phyloP scores from a whole-genome alignment of 1,284 basidiomycete species.

The Cryptococcus sp. region DNA sequence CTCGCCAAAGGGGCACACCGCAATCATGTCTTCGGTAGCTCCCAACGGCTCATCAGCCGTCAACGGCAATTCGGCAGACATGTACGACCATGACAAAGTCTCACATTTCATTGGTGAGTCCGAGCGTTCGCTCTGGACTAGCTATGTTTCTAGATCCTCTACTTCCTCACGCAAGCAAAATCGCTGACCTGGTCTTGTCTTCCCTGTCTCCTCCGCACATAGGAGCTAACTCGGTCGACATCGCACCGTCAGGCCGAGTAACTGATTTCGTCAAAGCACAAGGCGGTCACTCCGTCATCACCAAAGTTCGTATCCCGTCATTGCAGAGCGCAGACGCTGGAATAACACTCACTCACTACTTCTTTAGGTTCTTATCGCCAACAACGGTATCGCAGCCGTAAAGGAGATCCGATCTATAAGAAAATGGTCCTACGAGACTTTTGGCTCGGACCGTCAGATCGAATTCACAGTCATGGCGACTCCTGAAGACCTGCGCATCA shows the following conservation, averaged over 20 bases:
- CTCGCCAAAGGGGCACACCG: not conserved
- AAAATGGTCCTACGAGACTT: conserved; percentile 99
- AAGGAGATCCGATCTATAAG: conserved; percentile 99
- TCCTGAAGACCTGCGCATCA: conserved; percentile 92
- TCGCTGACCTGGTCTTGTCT: not conserved
- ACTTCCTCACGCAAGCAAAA: not conserved
- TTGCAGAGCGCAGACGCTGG: not conserved
- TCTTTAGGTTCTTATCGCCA: conserved; percentile 85
- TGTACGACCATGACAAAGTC: conserved; percentile 64
- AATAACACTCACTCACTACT: conserved; percentile 3
- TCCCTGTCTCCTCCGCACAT: conserved; percentile 5
- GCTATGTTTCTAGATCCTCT: not conserved
- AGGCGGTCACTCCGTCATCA: conserved; percentile 98
- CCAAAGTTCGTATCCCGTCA: conserved; percentile 68
- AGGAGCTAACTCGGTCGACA: conserved; percentile 92
- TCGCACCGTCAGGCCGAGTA: conserved; percentile 75
- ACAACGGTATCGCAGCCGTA: conserved; percentile 98
- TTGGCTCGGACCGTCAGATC: conserved; percentile 91
- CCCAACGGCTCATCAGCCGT: conserved; percentile 22
- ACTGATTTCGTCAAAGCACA: conserved; percentile 88
- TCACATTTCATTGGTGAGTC: conserved; percentile 74
- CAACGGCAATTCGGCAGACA: conserved; percentile 13
- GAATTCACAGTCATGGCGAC: conserved; percentile 99
- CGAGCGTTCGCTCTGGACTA: not conserved
- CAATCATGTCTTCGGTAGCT: conserved; percentile 32